These are phyloP conservation scores for Ogataea paradorogensis DNA, from an alignment of 805 yeast genomes.

Conservation along the genomic window DNA sequence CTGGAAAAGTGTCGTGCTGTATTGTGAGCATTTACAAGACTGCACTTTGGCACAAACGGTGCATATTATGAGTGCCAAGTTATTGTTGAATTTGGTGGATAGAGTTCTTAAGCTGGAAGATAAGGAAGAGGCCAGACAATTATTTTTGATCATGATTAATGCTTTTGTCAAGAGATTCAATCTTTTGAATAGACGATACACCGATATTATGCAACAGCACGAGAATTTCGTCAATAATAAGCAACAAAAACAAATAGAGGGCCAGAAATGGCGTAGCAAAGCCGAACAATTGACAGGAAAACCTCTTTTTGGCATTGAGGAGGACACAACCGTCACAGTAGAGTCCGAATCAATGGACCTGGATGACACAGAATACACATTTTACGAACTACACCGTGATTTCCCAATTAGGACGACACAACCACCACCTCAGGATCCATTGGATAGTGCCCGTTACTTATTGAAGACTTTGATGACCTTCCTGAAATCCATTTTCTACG, in stretches of 20 bases:
- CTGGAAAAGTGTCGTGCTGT: conserved; percentile 81
- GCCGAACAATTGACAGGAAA: conserved; percentile 36
- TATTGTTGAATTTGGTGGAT: conserved; percentile 83
- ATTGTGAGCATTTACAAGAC: conserved; percentile 78
- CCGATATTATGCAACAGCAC: conserved; percentile 62
- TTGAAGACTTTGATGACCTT: conserved; percentile 89
- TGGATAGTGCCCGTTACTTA: conserved; percentile 83
- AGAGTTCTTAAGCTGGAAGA: conserved; percentile 78
- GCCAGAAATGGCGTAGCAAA: conserved; percentile 36
- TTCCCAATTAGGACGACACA: conserved; percentile 62
- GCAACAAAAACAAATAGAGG: conserved; percentile 41
- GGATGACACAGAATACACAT: conserved; percentile 32
- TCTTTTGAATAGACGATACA: conserved; percentile 69
- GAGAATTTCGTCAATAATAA: conserved; percentile 46
- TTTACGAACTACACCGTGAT: conserved; percentile 44
- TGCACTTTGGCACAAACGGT: conserved; percentile 80
- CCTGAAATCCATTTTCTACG: conserved; percentile 83
- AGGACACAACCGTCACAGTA: conserved; percentile 13
- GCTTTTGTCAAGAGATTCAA: conserved; percentile 82
- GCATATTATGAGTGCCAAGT: conserved; percentile 94
- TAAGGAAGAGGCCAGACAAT: conserved; percentile 76
- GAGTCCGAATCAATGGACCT: conserved; percentile 15
- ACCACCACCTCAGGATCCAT: conserved; percentile 55
- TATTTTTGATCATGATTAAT: conserved; percentile 81
- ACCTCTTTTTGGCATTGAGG: conserved; percentile 17